Percentiles rank a stretch among this genome's conserved stretches.
phyloP scores from a whole-genome alignment of 179 eudicot genomes.

The Vitellaria paradoxa region DNA sequence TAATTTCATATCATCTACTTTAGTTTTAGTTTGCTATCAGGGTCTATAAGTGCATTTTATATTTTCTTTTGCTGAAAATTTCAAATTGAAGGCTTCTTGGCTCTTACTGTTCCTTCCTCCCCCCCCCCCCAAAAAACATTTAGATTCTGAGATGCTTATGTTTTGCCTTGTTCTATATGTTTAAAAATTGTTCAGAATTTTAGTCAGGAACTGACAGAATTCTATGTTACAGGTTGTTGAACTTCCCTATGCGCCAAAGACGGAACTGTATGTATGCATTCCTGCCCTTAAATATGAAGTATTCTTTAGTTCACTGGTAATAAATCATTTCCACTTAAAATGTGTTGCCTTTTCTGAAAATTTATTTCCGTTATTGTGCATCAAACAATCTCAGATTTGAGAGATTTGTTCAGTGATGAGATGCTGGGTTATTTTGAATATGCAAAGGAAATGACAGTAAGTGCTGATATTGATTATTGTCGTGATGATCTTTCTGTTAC shows the following conservation, averaged over 20 bases:
- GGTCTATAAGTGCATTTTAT: not conserved
- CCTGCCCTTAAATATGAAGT: not conserved
- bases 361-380: conserved; percentile 1
- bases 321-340: not conserved
- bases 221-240: conserved; percentile 67
- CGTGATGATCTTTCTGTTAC: conserved; percentile 4
- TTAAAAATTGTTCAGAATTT: not conserved
- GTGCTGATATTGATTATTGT: conserved; percentile 22
- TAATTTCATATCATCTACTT: not conserved
- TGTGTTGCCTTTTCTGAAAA: conserved; percentile 8
- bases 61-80: not conserved
- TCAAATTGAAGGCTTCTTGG: not conserved
- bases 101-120: not conserved
- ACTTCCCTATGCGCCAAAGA: conserved; percentile 77
- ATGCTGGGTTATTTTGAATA: conserved; percentile 75
- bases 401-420: conserved; percentile 59
- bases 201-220: conserved; percentile 4
- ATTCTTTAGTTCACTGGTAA: not conserved
- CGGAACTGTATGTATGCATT: conserved; percentile 55
- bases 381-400: conserved; percentile 53
- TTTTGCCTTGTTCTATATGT: not conserved
- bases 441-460: conserved; percentile 77
- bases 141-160: not conserved
- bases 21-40: not conserved
- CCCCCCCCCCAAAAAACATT: too few species aligned